These are phyloP conservation scores for Fraxinus quadrangulata DNA, from an alignment of 257 asterid species.

Conservation along the genomic window DNA sequence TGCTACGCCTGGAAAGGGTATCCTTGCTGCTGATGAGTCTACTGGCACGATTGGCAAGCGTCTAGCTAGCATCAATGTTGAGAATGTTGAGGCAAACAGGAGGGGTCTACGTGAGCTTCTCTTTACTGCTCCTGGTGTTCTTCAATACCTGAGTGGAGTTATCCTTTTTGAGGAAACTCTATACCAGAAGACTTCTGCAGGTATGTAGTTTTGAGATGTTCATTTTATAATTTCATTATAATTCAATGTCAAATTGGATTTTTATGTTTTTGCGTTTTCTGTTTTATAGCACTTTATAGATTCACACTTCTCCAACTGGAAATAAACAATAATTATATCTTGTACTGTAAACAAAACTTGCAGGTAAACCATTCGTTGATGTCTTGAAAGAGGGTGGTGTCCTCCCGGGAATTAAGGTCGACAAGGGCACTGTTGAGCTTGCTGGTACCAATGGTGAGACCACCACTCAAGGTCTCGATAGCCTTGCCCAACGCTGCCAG, in stretches of 20 bases:
- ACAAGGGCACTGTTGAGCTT: constrained; percentile 32
- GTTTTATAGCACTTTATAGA: not conserved
- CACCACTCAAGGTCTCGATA: constrained; percentile 37
- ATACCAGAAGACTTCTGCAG: constrained; percentile 42
- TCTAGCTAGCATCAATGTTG: constrained; percentile 37
- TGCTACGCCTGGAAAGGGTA: constrained; percentile 50
- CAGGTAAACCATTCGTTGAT: constrained; percentile 34
- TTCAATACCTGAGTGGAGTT: constrained; percentile 35
- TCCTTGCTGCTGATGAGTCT: constrained; percentile 52
- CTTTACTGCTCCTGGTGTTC: constrained; percentile 34
- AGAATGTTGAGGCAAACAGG: constrained; percentile 38
- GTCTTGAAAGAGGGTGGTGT: constrained; percentile 32
- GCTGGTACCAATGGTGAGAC: constrained; percentile 36
- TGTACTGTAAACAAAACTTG: not conserved
- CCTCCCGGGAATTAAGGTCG: constrained; percentile 36
- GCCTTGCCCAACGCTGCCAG: constrained; percentile 40
- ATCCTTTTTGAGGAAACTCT: constrained; percentile 43
- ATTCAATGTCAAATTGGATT: not conserved
- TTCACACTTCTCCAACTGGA: not conserved
- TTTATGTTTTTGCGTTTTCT: not conserved
- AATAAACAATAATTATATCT: not conserved
- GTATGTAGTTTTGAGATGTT: constrained; percentile 13
- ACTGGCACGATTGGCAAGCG: constrained; percentile 46
- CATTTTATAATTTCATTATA: not conserved
- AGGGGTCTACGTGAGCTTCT: constrained; percentile 40